Evolutionary conservation across 2,329 filamentous ascomycete genomes (phyloP).

Genomic region (Ophiostoma himal-ulmi): DNA sequence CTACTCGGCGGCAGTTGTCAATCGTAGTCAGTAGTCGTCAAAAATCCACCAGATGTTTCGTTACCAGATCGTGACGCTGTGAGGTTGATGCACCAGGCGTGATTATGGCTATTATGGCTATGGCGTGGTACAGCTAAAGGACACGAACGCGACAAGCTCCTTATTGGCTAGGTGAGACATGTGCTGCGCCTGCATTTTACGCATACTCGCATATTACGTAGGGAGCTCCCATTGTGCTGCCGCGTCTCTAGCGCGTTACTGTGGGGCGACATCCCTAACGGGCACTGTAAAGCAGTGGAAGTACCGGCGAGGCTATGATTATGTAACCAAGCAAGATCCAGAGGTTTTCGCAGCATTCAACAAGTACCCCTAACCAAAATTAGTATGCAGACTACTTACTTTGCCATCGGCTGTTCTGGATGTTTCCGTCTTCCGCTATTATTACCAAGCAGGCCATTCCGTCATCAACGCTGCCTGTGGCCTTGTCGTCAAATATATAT

Average conservation of each 20-base stretch:
- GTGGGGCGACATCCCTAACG: background rate
- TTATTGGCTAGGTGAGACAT: conserved; percentile 31
- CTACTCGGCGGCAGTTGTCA: background rate
- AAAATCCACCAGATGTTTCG: background rate
- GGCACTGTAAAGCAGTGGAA: background rate
- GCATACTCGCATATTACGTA: background rate
- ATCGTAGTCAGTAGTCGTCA: background rate
- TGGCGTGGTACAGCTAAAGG: conserved; percentile 29
- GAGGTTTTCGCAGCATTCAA: background rate
- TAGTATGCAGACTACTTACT: background rate
- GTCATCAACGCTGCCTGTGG: conserved; percentile 10
- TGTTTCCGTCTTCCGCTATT: conserved; percentile 19
- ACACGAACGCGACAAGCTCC: conserved; percentile 42
- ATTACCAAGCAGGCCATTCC: conserved; percentile 25
- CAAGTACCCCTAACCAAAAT: background rate
- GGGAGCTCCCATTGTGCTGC: conserved; percentile 8
- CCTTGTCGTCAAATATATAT: background rate
- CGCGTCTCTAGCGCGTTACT: conserved; percentile 16
- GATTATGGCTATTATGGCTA: background rate
- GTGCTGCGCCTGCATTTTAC: background rate
- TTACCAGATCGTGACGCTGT: background rate
- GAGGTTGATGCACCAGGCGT: background rate
- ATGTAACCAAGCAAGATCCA: background rate
- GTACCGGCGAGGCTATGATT: background rate
- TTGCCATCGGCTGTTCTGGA: conserved; percentile 17